phyloP scores from a whole-genome alignment of 2,329 filamentous ascomycete species.

The Biscogniauxia sp. region DNA sequence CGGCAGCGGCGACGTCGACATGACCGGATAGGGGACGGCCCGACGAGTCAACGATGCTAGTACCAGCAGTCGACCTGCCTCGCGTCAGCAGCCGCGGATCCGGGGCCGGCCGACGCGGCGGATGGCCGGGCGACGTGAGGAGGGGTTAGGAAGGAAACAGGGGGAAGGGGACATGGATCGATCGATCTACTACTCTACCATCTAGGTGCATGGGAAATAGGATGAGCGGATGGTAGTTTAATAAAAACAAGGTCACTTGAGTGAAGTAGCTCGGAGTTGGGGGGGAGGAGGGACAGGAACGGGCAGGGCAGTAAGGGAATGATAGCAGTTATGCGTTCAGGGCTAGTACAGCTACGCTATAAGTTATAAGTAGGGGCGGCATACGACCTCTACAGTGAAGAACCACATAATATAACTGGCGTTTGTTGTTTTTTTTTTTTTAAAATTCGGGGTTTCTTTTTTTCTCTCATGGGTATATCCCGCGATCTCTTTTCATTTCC shows the following conservation, averaged over 20 bases:
- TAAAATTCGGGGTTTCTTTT: not conserved
- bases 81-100: not conserved
- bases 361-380: not conserved
- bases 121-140: no score
- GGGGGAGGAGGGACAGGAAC: not conserved
- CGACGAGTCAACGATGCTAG: not conserved
- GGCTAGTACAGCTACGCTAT: not conserved
- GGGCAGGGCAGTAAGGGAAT: not conserved
- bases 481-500: conserved; percentile 11
- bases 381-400: not conserved
- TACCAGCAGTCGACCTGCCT: not conserved
- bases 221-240: no score
- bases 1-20: conserved; percentile 52
- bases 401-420: not conserved
- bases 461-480: conserved; percentile 29
- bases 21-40: conserved; percentile 50
- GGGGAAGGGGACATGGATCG: no score
- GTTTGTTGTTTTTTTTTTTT: conserved; percentile 10
- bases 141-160: no score
- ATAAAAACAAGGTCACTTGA: not conserved
- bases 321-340: not conserved
- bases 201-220: no score
- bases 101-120: no score
- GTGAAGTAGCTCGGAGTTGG: not conserved
- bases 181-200: no score